Evolutionary conservation across 2,329 filamentous ascomycete genomes (phyloP).

Genomic region (Cordyceps pruinosa): DNA sequence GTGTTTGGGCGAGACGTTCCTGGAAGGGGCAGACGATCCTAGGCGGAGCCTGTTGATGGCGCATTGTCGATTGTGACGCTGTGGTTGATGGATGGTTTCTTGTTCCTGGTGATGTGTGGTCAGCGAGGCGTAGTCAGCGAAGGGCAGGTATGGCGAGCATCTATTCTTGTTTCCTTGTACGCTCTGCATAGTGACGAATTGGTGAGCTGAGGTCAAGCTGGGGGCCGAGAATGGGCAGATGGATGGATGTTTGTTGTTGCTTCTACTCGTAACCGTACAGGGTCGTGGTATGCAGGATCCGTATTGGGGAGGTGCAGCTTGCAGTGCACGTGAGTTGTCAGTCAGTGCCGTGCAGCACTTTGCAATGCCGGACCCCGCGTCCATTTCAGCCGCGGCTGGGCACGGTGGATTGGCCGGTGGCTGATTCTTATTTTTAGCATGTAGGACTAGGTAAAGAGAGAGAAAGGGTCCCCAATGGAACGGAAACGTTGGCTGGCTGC

Average conservation of each 20-base stretch:
- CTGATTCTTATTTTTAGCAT: not conserved
- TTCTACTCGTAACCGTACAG: too few species aligned
- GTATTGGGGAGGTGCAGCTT: not conserved
- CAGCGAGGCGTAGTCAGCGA: not conserved
- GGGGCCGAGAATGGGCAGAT: not conserved
- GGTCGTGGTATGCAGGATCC: not conserved
- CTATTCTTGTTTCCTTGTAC: not conserved
- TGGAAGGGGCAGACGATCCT: not conserved
- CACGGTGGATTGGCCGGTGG: not conserved
- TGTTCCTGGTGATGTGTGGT: not conserved
- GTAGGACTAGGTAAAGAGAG: not conserved
- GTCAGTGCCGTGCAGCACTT: not conserved
- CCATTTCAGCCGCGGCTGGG: slow-evolving; percentile 2
- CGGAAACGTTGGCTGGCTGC: not conserved
- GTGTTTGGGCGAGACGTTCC: not conserved
- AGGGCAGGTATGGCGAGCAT: not conserved
- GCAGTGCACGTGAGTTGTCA: not conserved
- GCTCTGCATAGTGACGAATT: not conserved
- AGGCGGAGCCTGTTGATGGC: not conserved
- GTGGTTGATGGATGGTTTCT: not conserved
- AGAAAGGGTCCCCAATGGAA: not conserved
- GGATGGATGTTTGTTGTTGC: not conserved
- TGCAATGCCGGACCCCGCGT: not conserved
- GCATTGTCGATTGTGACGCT: not conserved
- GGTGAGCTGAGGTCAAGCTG: not conserved